Percentiles rank a stretch among this genome's conserved stretches.
Evolutionary conservation across 106 monocot genomes (phyloP).

Genomic region (Narthecium ossifragum): DNA sequence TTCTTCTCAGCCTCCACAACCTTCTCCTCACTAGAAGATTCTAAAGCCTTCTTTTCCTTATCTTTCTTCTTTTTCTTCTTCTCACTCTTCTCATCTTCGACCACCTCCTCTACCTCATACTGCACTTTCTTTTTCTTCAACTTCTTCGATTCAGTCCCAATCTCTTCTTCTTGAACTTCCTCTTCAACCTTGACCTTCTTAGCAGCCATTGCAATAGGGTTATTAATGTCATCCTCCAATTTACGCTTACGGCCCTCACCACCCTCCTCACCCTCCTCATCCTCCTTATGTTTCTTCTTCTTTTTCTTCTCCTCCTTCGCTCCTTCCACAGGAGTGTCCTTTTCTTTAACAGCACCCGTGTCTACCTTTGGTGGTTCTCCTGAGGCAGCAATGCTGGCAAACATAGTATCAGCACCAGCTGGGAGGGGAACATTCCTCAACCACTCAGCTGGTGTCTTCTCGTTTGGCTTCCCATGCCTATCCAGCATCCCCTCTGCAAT

Average conservation of each 20-base stretch:
- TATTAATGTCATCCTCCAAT: conserved; percentile 30
- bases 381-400: conserved; percentile 61
- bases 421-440: conserved; percentile 61
- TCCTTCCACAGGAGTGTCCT: conserved; percentile 1
- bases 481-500: conserved; percentile 71
- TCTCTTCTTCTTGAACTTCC: conserved; percentile 5
- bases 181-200: conserved; percentile 61
- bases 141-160: conserved; percentile 7
- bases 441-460: conserved; percentile 94
- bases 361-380: conserved; percentile 7
- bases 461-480: conserved; percentile 92
- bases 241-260: conserved; percentile 29
- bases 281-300: conserved; percentile 47
- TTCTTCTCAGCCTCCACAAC: conserved; percentile 34
- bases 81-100: conserved; percentile 13
- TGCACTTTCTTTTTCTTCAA: conserved; percentile 13
- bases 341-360: neutral
- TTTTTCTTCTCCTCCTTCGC: conserved; percentile 23
- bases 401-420: conserved; percentile 48
- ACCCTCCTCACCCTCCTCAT: conserved; percentile 22
- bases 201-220: neutral
- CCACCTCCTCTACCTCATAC: neutral
- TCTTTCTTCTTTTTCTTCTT: conserved; percentile 46
- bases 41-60: conserved; percentile 17
- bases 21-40: conserved; percentile 1